A percentile compares a stretch with the other conserved stretches of the same genome.
Evolutionary conservation across 306 rosid species (phyloP).

Genomic region (Glycine latifolia): DNA sequence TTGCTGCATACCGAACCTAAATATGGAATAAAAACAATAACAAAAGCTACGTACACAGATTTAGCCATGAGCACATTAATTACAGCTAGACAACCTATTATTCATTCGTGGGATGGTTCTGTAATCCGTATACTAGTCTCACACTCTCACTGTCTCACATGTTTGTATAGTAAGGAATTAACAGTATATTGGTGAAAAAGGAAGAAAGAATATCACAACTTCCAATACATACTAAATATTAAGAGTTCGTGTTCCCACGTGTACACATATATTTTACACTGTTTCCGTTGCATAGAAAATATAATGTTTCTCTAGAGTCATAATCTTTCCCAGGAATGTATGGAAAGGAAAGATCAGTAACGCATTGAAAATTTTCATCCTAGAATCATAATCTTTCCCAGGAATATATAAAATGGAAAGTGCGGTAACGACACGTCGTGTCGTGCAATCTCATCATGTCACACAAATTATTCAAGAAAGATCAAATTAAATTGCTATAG

Average conservation of each 20-base stretch:
- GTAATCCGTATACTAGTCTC: slow-evolving; percentile 19
- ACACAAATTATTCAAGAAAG: slow-evolving; percentile 1
- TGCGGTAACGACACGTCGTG: slow-evolving; percentile 38
- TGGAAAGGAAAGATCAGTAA: slow-evolving; percentile 44
- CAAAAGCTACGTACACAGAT: slow-evolving; percentile 8
- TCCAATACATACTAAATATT: slow-evolving; percentile 1
- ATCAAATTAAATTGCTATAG: slow-evolving; percentile 18
- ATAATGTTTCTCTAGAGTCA: slow-evolving; percentile 13
- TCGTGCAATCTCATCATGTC: slow-evolving; percentile 46
- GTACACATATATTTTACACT: neutral
- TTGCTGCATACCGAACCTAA: neutral
- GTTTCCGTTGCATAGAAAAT: slow-evolving; percentile 17
- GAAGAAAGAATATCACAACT: slow-evolving; percentile 26
- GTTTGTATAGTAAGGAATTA: slow-evolving; percentile 41
- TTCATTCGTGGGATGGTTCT: slow-evolving; percentile 33
- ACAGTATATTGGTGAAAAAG: slow-evolving; percentile 30
- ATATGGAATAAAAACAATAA: neutral
- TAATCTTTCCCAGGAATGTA: slow-evolving; percentile 48
- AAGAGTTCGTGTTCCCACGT: slow-evolving; percentile 25
- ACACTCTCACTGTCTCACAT: slow-evolving; percentile 16
- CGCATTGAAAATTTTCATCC: slow-evolving; percentile 18
- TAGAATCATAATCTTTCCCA: slow-evolving; percentile 34
- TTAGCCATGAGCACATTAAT: neutral
- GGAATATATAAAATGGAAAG: slow-evolving; percentile 45
- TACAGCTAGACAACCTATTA: neutral